Base-by-base conservation (phyloP, 495 filamentous ascomycete species). In the Oidiodendron maius region DNA sequence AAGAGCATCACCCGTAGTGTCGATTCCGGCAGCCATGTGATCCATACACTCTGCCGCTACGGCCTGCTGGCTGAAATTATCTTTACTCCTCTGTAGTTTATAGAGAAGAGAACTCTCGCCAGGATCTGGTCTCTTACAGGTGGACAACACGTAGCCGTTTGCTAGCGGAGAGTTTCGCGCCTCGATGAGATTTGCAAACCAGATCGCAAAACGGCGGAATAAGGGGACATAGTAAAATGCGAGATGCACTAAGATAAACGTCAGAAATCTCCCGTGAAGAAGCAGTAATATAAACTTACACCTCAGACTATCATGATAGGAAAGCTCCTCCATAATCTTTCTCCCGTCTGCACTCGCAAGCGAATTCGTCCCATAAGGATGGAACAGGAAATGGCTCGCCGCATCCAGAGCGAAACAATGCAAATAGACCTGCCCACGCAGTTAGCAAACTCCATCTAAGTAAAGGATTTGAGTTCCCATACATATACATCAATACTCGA, bases 371-470 rank as follows among this genome's bases (percentile, higher is more conserved):
- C 78, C 80, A 20, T 77, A 68, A 0, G 80, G 81, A 40, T 79
- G 78, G 56, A 84, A 84, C 34, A 84, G 67, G 48, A 81, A 78
- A 57, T 82, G 76, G 2, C 80, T 81, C 22, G 76, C 75, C 52
- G 81, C 80, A 58, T 86, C 82, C 13, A 83, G 72, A 1, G 82
- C 81, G 53, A 80, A 86, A 44, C 80, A 77, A 41, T 86, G 82
- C 2, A 80, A 55, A 25, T 52, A 59, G 3, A 59, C 46, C 56
- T 59, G 16, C 39, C 15, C 22, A 21, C 10, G 51, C 3, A 30
- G 23, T n/a, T n/a, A n/a, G n/a, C n/a, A n/a, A n/a, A n/a, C n/a
- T n/a, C n/a, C n/a, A n/a, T n/a, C n/a, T n/a, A n/a, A n/a, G n/a
- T n/a, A n/a, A n/a, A 53, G 15, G 23, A 30, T 28, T 4, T 17